phyloP scores from a whole-genome alignment of 2,329 filamentous ascomycete species.

The Cadophora sp. region DNA sequence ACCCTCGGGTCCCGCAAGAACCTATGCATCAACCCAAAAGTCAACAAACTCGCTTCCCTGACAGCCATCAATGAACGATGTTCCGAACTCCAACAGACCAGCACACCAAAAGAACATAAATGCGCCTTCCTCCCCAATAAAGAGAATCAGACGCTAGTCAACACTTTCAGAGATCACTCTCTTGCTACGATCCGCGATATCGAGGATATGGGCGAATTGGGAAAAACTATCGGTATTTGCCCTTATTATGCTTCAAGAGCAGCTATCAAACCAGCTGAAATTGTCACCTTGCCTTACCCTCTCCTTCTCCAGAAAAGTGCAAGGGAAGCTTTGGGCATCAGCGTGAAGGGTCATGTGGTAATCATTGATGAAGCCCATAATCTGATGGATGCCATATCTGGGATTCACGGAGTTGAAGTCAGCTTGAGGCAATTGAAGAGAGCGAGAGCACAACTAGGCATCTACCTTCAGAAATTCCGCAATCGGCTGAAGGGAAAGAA shows the following conservation, averaged over 20 bases:
- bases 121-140: conserved; percentile 83
- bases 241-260: conserved; percentile 95
- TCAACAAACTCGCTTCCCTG: conserved; percentile 71
- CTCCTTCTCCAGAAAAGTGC: conserved; percentile 86
- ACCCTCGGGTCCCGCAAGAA: conserved; percentile 75
- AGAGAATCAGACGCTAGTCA: conserved; percentile 72
- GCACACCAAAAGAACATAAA: conserved; percentile 64
- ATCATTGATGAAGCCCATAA: conserved; percentile 98
- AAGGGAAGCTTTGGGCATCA: conserved; percentile 85
- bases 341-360: conserved; percentile 86
- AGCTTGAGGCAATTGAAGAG: conserved; percentile 74
- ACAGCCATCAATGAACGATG: conserved; percentile 94
- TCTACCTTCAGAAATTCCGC: conserved; percentile 87
- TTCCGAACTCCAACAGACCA: conserved; percentile 83
- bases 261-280: conserved; percentile 83
- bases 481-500: conserved; percentile 91
- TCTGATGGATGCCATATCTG: conserved; percentile 91
- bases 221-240: conserved; percentile 81
- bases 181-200: conserved; percentile 90
- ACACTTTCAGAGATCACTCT: conserved; percentile 84
- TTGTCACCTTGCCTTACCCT: conserved; percentile 92
- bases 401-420: conserved; percentile 83
- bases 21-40: conserved; percentile 84
- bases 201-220: conserved; percentile 83
- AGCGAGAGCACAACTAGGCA: conserved; percentile 76